These are phyloP conservation scores for Pisolithus thermaeus DNA, from an alignment of 1,284 basidiomycete species.

Conservation along the genomic window DNA sequence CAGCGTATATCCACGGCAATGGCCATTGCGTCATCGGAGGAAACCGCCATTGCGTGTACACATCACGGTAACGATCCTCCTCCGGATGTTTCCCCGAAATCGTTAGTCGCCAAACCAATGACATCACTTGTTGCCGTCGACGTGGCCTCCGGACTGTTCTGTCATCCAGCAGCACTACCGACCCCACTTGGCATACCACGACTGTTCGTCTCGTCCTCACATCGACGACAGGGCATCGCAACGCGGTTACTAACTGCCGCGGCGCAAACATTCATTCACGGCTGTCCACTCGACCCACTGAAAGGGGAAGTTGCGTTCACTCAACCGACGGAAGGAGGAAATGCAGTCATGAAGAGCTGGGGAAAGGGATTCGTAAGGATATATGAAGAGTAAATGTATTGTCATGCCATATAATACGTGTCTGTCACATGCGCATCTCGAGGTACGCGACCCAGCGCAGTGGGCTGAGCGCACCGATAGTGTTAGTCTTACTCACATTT, in stretches of 20 bases:
- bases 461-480: too few species aligned
- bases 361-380: slow-evolving; percentile 66
- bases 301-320: slow-evolving; percentile 76
- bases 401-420: background rate
- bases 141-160: slow-evolving; percentile 53
- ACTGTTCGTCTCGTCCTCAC: slow-evolving; percentile 64
- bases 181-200: slow-evolving; percentile 76
- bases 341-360: slow-evolving; percentile 67
- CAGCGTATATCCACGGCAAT: slow-evolving; percentile 73
- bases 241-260: slow-evolving; percentile 56
- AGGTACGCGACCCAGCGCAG: background rate
- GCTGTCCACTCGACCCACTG: slow-evolving; percentile 60
- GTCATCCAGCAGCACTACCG: slow-evolving; percentile 59
- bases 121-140: slow-evolving; percentile 48
- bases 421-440: background rate
- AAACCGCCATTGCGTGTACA: slow-evolving; percentile 5
- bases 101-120: background rate
- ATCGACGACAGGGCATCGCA: slow-evolving; percentile 70
- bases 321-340: slow-evolving; percentile 70
- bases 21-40: slow-evolving; percentile 46
- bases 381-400: slow-evolving; percentile 51
- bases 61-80: too few species aligned
- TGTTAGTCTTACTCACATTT: too few species aligned
- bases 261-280: slow-evolving; percentile 66
- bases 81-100: background rate